Base-by-base conservation (phyloP, 1,139 yeast genomes). In the Groenewaldozyma auringiensis region DNA sequence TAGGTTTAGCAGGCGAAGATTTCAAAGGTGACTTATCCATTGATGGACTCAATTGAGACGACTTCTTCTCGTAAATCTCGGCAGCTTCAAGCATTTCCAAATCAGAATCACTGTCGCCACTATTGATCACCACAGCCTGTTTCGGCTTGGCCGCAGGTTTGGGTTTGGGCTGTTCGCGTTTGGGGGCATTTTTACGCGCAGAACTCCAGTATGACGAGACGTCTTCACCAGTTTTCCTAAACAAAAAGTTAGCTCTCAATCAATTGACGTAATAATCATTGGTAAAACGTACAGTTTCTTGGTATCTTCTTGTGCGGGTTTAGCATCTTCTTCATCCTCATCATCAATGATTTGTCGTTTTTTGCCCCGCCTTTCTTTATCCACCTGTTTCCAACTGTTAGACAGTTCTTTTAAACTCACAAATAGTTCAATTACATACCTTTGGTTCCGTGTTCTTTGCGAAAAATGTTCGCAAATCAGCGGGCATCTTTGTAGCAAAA, bases 181-280 rank as follows among this genome's bases (percentile, higher is more conserved):
- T 32, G 6, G 36, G 18, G 11, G 36, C 36, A 13, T 14, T 32
- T 11, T 13, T 13, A 11, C 18, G 6, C 8, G 36, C 14, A 4
- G 36, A 4, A 38, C 13, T 21, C 42, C 22, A 53, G 39, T 46
- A 53, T 21, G 49, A 37, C 3, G 57, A 53, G 4, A 47, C 54
- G 20, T 51, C 53, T 25, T 25, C 29, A 8, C 29, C 29, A 25
- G 29, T n/a, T n/a, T n/a, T n/a, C n/a, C n/a, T n/a, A n/a, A n/a
- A n/a, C n/a, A n/a, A n/a, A n/a, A n/a, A n/a, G n/a, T n/a, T n/a
- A n/a, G n/a, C n/a, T n/a, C n/a, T n/a, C n/a, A n/a, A n/a, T n/a
- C n/a, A n/a, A n/a, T n/a, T n/a, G n/a, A n/a, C n/a, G n/a, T n/a
- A n/a, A n/a, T n/a, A n/a, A n/a, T n/a, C n/a, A n/a, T n/a, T n/a